A percentile compares a stretch with the other conserved stretches of the same genome.
These are phyloP conservation scores for Brassica hybrid DNA, from an alignment of 441 rosid genomes.

Conservation along the genomic window DNA sequence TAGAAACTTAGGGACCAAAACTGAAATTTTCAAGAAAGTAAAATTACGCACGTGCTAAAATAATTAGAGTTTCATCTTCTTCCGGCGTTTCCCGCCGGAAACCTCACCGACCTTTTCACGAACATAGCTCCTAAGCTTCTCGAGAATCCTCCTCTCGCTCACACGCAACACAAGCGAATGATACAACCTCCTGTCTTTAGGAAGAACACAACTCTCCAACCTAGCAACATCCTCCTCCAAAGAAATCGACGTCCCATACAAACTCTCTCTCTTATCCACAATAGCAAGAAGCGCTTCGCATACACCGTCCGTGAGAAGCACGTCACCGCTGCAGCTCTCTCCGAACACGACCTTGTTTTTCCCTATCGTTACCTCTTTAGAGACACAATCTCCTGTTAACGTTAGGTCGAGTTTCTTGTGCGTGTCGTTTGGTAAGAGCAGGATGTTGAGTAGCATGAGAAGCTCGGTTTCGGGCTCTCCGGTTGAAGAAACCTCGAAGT, in stretches of 20 bases:
- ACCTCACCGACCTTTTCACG: not conserved
- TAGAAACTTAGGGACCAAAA: not conserved
- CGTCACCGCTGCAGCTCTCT: slow-evolving; percentile 40
- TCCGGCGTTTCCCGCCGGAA: slow-evolving; percentile 35
- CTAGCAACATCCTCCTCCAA: slow-evolving; percentile 60
- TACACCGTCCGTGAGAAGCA: slow-evolving; percentile 65
- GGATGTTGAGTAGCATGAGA: slow-evolving; percentile 58
- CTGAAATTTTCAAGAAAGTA: not conserved
- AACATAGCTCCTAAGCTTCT: slow-evolving; percentile 64
- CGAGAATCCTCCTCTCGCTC: slow-evolving; percentile 79
- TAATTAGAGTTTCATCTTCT: slow-evolving; percentile 25
- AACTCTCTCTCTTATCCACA: slow-evolving; percentile 69
- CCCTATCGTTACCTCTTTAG: slow-evolving; percentile 39
- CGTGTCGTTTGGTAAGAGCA: slow-evolving; percentile 60
- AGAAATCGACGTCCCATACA: slow-evolving; percentile 52
- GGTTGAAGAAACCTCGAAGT: slow-evolving; percentile 72
- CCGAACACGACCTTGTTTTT: slow-evolving; percentile 41
- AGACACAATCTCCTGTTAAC: slow-evolving; percentile 9
- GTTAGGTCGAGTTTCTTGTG: slow-evolving; percentile 57
- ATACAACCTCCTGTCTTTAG: slow-evolving; percentile 63
- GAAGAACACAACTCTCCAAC: slow-evolving; percentile 47
- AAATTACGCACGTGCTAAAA: not conserved
- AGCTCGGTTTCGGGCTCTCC: slow-evolving; percentile 88
- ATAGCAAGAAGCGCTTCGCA: slow-evolving; percentile 65
- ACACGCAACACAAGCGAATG: slow-evolving; percentile 67